phyloP scores from a whole-genome alignment of 176 grass and related monocot species.

The Phragmites australis region DNA sequence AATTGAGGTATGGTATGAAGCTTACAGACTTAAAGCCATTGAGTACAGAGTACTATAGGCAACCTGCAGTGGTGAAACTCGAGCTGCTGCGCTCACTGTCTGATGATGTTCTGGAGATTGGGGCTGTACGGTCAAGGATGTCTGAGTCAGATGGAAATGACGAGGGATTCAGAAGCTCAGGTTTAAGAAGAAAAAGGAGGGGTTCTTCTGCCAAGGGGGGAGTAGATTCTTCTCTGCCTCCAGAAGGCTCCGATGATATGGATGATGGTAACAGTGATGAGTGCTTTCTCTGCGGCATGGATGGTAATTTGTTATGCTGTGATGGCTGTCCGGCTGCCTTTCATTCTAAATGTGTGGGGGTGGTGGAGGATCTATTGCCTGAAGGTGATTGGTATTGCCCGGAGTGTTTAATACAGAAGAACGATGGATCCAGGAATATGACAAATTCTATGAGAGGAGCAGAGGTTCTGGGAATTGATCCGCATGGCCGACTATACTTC shows the following conservation, averaged over 20 bases:
- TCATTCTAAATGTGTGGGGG: slow-evolving; percentile 93
- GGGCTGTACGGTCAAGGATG: slow-evolving; percentile 62
- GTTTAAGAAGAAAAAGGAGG: slow-evolving; percentile 55
- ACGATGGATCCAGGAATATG: slow-evolving; percentile 52
- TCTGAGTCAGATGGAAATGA: slow-evolving; percentile 55
- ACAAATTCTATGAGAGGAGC: slow-evolving; percentile 66
- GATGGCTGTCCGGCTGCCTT: slow-evolving; percentile 97
- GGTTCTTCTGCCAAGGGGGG: slow-evolving; percentile 16
- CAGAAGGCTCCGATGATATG: slow-evolving; percentile 46
- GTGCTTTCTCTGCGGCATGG: slow-evolving; percentile 86
- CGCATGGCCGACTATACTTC: slow-evolving; percentile 76
- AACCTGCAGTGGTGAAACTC: slow-evolving; percentile 71
- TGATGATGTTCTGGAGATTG: slow-evolving; percentile 82
- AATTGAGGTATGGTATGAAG: slow-evolving; percentile 61
- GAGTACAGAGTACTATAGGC: slow-evolving; percentile 77
- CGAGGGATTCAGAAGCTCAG: slow-evolving; percentile 38
- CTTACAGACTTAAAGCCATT: slow-evolving; percentile 69
- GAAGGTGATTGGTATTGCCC: slow-evolving; percentile 96
- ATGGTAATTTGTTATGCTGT: slow-evolving; percentile 94
- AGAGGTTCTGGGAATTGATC: slow-evolving; percentile 77
- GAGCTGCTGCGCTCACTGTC: slow-evolving; percentile 79
- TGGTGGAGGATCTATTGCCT: slow-evolving; percentile 84
- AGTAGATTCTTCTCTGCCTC: slow-evolving; percentile 24
- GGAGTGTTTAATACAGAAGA: slow-evolving; percentile 70
- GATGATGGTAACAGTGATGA: slow-evolving; percentile 90